These are phyloP conservation scores for Mortierella sp. DNA, from an alignment of 371 early-diverging fungal species.

Conservation along the genomic window DNA sequence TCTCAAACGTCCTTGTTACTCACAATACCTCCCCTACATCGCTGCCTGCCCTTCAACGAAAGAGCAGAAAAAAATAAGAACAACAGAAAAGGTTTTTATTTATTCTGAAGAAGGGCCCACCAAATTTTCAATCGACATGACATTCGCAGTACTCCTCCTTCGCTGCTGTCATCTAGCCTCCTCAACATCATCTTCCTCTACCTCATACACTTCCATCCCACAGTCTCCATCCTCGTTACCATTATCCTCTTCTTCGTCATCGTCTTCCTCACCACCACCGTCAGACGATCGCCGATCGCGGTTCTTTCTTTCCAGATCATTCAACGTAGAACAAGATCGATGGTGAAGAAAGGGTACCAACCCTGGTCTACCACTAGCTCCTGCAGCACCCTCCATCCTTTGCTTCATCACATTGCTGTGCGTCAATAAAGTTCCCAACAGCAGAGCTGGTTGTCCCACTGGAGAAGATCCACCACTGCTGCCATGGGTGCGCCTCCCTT, in stretches of 20 bases:
- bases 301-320: background rate
- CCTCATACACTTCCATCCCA: background rate
- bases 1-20: too few species aligned
- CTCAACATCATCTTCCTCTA: background rate
- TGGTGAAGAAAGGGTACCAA: background rate
- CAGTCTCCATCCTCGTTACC: background rate
- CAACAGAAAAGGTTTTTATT: too few species aligned
- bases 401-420: background rate
- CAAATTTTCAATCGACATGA: slow-evolving; percentile 28
- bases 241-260: background rate
- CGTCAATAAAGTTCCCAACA: background rate
- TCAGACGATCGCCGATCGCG: background rate
- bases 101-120: background rate
- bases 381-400: background rate
- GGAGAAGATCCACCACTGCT: background rate
- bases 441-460: background rate
- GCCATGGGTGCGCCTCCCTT: background rate
- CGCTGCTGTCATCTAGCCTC: background rate
- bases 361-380: background rate
- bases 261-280: background rate
- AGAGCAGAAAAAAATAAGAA: too few species aligned
- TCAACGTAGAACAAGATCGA: background rate
- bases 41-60: too few species aligned
- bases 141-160: slow-evolving; percentile 1
- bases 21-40: too few species aligned